phyloP scores from a whole-genome alignment of 129 eudicot species.

The Centrapalus pauciflorus region DNA sequence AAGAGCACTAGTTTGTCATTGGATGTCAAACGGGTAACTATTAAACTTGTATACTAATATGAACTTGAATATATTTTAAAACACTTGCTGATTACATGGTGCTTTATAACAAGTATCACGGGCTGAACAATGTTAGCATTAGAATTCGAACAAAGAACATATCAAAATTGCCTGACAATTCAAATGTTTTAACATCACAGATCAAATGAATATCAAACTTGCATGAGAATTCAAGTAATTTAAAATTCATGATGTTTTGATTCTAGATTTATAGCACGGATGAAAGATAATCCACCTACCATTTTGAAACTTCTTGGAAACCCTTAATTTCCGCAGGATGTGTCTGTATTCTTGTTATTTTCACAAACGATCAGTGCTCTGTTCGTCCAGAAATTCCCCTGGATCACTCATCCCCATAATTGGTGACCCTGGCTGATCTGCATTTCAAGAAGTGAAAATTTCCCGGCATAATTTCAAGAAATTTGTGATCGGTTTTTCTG shows the following conservation, averaged over 20 bases:
- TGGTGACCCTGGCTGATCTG: constrained; percentile 18
- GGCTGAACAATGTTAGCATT: neutral
- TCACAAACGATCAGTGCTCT: constrained; percentile 11
- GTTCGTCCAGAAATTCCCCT: neutral
- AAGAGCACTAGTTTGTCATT: neutral
- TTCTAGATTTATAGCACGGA: constrained; percentile 1
- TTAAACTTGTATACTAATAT: neutral
- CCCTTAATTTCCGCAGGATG: constrained; percentile 7
- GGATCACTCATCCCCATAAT: constrained; percentile 18
- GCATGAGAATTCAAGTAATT: neutral
- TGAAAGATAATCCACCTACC: constrained; percentile 13
- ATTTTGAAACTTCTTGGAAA: constrained; percentile 11
- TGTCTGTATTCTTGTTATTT: neutral
- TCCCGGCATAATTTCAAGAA: constrained; percentile 4
- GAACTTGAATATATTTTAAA: neutral
- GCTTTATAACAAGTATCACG: constrained; percentile 3
- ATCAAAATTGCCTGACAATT: constrained; percentile 18
- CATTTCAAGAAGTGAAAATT: constrained; percentile 1
- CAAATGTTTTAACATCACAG: constrained; percentile 9
- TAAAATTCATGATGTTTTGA: neutral
- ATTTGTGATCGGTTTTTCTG: constrained; percentile 2
- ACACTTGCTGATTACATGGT: neutral
- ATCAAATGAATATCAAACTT: neutral
- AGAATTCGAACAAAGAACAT: neutral
- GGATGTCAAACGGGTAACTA: neutral